Conservation (phyloP, 106 monocot species). For the Dendrobium catenatum region DNA sequence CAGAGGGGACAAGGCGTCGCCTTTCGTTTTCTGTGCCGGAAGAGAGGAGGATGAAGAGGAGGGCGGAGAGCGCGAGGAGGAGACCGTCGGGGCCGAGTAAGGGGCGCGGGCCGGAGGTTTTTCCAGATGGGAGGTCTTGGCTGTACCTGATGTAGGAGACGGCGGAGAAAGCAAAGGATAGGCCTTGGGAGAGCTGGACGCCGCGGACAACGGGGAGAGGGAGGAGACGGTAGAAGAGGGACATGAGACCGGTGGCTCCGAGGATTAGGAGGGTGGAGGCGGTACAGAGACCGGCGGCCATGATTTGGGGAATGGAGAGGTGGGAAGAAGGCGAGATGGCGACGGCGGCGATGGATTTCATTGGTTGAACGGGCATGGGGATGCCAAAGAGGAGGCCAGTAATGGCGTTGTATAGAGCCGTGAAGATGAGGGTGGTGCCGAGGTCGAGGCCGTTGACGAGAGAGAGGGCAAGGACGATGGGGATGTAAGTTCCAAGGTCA, state of each 20-base stretch:
- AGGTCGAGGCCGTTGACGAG: constrained; percentile 77
- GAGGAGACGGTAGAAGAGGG: constrained; percentile 63
- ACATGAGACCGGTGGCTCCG: constrained; percentile 86
- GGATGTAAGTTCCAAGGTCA: constrained; percentile 91
- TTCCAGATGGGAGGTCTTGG: constrained; percentile 56
- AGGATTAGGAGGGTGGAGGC: constrained; percentile 66
- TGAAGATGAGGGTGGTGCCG: constrained; percentile 94
- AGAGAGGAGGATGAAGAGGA: constrained; percentile 56
- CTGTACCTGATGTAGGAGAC: constrained; percentile 12
- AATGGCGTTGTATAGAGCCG: constrained; percentile 76
- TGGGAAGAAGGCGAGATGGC: constrained; percentile 61
- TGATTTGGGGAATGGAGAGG: constrained; percentile 77
- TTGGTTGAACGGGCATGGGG: constrained; percentile 99
- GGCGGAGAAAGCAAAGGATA: constrained; percentile 24
- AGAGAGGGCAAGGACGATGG: constrained; percentile 82
- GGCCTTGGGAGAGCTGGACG: constrained; percentile 84
- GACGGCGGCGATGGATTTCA: constrained; percentile 97
- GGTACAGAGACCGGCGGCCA: constrained; percentile 79
- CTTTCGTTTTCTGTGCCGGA: constrained; percentile 53
- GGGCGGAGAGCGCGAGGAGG: constrained; percentile 66
- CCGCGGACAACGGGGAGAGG: constrained; percentile 97
- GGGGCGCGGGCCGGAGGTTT: constrained; percentile 34
- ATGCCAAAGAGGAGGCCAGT: constrained; percentile 84
- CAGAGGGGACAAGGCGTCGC: constrained; percentile 27
- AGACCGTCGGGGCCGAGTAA: constrained; percentile 87